These are phyloP conservation scores for Vaccinium vitisidaea DNA, from an alignment of 148 eudicot species.

Conservation along the genomic window DNA sequence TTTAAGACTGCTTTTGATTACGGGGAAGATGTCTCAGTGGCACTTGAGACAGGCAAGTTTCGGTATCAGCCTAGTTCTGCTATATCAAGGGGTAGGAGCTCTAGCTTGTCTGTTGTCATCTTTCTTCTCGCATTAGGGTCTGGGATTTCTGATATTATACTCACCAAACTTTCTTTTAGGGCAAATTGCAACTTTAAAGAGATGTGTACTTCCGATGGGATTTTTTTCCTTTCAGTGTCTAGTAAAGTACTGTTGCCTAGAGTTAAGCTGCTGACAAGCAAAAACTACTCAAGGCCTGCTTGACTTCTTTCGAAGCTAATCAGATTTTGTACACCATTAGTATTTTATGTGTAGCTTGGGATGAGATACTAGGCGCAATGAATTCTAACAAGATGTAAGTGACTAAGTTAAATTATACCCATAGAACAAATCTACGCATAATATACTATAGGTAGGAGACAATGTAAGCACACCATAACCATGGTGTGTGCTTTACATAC, in stretches of 20 bases:
- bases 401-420: not conserved
- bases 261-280: not conserved
- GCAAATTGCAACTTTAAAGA: not conserved
- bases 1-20: not conserved
- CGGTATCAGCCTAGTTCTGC: conserved; percentile 9
- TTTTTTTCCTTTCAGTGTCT: not conserved
- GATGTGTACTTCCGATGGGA: not conserved
- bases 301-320: not conserved
- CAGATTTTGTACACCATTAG: not conserved
- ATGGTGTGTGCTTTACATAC: not conserved
- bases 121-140: not conserved
- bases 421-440: not conserved
- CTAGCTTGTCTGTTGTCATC: not conserved
- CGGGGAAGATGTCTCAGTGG: conserved; percentile 10
- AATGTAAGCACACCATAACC: not conserved
- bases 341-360: not conserved
- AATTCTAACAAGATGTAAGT: not conserved
- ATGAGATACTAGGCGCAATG: not conserved
- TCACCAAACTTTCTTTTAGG: not conserved
- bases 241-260: not conserved
- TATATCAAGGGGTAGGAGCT: conserved; percentile 3
- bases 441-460: not conserved
- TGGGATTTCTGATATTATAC: not conserved
- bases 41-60: conserved; percentile 9
- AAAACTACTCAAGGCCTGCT: not conserved